Evolutionary conservation across 495 filamentous ascomycete genomes (phyloP).

Genomic region (Neurospora cerealis): DNA sequence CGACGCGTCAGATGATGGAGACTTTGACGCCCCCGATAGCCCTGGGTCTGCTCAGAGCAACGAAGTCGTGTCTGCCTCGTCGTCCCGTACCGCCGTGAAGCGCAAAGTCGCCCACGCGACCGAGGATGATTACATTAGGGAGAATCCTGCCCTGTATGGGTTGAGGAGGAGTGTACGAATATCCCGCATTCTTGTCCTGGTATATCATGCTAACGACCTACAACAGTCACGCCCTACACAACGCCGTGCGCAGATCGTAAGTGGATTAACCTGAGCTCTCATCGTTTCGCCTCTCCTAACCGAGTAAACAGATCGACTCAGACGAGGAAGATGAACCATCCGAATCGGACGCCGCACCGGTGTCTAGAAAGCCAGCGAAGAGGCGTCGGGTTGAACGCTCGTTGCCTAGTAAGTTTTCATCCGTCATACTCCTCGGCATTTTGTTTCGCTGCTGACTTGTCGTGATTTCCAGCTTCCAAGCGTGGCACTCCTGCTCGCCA

Average conservation of each 20-base stretch:
- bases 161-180: slow-evolving; percentile 75
- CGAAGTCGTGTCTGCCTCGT: slow-evolving; percentile 50
- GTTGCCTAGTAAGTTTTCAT: slow-evolving; percentile 32
- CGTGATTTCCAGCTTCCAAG: slow-evolving; percentile 49
- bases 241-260: slow-evolving; percentile 37
- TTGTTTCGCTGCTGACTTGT: slow-evolving; percentile 14
- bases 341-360: slow-evolving; percentile 50
- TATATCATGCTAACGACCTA: slow-evolving; percentile 24
- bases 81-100: slow-evolving; percentile 56
- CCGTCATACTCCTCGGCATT: neutral
- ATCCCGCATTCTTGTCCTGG: neutral
- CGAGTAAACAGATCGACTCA: slow-evolving; percentile 49
- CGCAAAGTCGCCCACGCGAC: slow-evolving; percentile 56
- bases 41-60: slow-evolving; percentile 41
- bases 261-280: slow-evolving; percentile 12
- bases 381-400: slow-evolving; percentile 41
- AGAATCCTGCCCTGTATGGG: slow-evolving; percentile 94
- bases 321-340: slow-evolving; percentile 68
- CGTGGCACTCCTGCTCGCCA: slow-evolving; percentile 52
- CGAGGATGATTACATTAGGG: slow-evolving; percentile 72
- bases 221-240: slow-evolving; percentile 40
- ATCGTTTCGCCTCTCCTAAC: slow-evolving; percentile 13
- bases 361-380: slow-evolving; percentile 38
- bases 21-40: slow-evolving; percentile 62
- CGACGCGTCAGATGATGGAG: slow-evolving; percentile 69